These are phyloP conservation scores for Oenanthe javanica DNA, from an alignment of 140 eudicot genomes.

Conservation along the genomic window DNA sequence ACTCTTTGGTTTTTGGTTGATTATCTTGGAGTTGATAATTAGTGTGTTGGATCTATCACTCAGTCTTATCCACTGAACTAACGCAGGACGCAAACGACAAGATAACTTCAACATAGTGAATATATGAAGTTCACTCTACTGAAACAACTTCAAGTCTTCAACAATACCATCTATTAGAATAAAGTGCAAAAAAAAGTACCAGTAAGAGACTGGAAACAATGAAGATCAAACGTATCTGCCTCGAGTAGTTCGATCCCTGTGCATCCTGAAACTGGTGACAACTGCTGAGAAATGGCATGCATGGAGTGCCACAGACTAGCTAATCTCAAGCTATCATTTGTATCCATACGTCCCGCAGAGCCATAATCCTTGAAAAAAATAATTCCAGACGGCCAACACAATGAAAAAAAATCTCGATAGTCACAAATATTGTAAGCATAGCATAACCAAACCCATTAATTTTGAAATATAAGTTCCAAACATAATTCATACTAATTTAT, in stretches of 20 bases:
- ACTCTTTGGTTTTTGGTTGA: no score
- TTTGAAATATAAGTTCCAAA: background rate
- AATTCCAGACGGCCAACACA: background rate
- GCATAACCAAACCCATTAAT: background rate
- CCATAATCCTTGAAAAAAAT: constrained; percentile 60
- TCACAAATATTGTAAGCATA: background rate
- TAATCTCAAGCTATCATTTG: constrained; percentile 82
- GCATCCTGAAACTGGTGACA: constrained; percentile 67
- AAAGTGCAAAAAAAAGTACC: constrained; percentile 31
- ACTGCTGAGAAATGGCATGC: constrained; percentile 98
- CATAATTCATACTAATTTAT: no score
- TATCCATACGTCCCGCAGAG: constrained; percentile 93
- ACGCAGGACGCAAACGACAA: background rate
- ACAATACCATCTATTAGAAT: background rate
- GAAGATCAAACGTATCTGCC: constrained; percentile 92
- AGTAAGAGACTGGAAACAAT: constrained; percentile 91
- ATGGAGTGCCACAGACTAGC: constrained; percentile 97
- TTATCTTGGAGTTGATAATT: no score
- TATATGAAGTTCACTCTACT: background rate
- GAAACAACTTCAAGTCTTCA: background rate
- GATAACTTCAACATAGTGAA: background rate
- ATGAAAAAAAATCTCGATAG: background rate
- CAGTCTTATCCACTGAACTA: background rate
- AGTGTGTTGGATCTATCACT: background rate
- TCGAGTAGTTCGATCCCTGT: constrained; percentile 82